phyloP scores from a whole-genome alignment of 2,329 filamentous ascomycete genomes.

The Lachnellula hyalina region DNA sequence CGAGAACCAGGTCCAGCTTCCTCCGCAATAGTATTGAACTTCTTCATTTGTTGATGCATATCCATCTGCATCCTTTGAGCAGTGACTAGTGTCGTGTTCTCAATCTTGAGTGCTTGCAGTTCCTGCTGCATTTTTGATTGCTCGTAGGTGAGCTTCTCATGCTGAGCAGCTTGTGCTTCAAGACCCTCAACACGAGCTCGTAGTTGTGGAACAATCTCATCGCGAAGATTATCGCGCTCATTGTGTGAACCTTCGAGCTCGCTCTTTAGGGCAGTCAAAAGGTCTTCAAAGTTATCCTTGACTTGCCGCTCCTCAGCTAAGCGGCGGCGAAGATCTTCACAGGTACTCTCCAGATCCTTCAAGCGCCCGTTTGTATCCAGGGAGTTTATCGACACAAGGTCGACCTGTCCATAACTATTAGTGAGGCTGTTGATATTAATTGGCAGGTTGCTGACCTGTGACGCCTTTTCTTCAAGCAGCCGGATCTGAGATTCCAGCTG shows the following conservation, averaged over 20 bases:
- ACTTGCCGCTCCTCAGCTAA: slow-evolving; percentile 79
- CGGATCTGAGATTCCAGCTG: slow-evolving; percentile 80
- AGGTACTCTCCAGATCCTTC: slow-evolving; percentile 70
- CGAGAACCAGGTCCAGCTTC: slow-evolving; percentile 37
- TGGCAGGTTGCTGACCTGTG: slow-evolving; percentile 43
- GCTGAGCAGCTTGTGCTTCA: slow-evolving; percentile 67
- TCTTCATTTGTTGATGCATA: slow-evolving; percentile 38
- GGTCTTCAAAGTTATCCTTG: slow-evolving; percentile 91
- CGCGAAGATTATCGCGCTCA: slow-evolving; percentile 85
- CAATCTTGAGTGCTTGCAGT: slow-evolving; percentile 61
- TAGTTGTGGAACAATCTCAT: slow-evolving; percentile 79
- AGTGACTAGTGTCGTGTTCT: slow-evolving; percentile 51
- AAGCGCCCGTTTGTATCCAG: slow-evolving; percentile 56
- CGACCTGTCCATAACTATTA: slow-evolving; percentile 27
- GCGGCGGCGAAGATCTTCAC: slow-evolving; percentile 78
- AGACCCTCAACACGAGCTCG: slow-evolving; percentile 71
- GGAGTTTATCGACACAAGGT: slow-evolving; percentile 47
- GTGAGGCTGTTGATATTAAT: not conserved
- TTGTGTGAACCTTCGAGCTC: slow-evolving; percentile 79
- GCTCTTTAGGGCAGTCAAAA: slow-evolving; percentile 74
- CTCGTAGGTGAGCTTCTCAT: slow-evolving; percentile 71
- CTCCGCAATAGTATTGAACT: slow-evolving; percentile 58
- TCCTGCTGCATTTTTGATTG: slow-evolving; percentile 84
- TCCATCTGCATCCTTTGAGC: slow-evolving; percentile 44
- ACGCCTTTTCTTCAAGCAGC: slow-evolving; percentile 72